Base-by-base conservation (phyloP, 2,329 filamentous ascomycete genomes). In the Colletotrichum euphorbiae region DNA sequence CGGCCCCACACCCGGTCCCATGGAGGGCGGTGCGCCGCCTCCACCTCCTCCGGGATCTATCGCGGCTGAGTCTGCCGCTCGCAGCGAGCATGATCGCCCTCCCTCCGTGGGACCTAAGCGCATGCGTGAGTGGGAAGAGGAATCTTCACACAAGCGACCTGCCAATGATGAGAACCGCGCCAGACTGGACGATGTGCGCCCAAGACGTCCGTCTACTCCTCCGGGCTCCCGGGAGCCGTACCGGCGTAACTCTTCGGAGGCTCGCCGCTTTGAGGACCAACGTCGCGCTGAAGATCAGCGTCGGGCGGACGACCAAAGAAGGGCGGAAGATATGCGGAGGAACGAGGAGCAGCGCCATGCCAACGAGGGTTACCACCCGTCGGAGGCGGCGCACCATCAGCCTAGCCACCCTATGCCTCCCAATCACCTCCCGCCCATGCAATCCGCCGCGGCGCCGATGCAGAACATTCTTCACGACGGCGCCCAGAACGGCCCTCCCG, bases 41-140 rank as follows among this genome's bases (percentile, higher is more conserved):
- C 87, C 89, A 40, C 89, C 88, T 67, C 80, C 81, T 21, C 82
- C 82, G 59, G 80, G 81, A 4, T 74, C 80, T 1, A 81, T 84
- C 65, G 88, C 91, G 51, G 90, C 91, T 52, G 91, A 95, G 75
- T 86, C 88, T 67, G 87, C 88, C 24, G 84, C 87, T 68, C 79
- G 81, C 61, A 82, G 87, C 68, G 86, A 88, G 61, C 86, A 84
- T 69, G 91, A 97, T 63, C 88, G 94, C n/a, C 93, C 94, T 17
- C 81, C 91, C 1, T 97, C 93, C 42, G 91, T 93, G 11, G 88
- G 87, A 3, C 89, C 91, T 65, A 99, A 99, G 85, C 89, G 96
- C 66, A 87, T 90, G 77, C 90, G 94, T 55, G 96, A 98, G 75
- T 98, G 96, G 94, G 96, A 98, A 72, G 91, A 95, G 40, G 93